phyloP scores from a whole-genome alignment of 768 basidiomycete genomes.

The Pseudohyphozyma bogoriensis region DNA sequence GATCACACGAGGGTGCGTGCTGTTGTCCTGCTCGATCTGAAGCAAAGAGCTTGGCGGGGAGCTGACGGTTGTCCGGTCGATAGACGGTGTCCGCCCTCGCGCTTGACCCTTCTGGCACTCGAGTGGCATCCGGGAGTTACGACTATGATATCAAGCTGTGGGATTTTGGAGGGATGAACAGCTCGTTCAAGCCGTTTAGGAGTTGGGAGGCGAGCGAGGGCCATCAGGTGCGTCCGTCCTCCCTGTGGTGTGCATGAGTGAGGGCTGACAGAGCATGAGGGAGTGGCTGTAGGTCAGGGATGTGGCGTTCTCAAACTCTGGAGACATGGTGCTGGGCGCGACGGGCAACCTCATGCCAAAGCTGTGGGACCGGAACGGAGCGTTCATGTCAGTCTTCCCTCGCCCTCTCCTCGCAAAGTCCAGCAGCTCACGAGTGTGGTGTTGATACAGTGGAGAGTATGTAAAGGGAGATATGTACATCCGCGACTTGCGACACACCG shows the following conservation, averaged over 20 bases:
- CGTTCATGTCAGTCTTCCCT: neutral
- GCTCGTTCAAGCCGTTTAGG: conserved; percentile 78
- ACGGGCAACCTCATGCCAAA: conserved; percentile 80
- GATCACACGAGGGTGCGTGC: conserved; percentile 67
- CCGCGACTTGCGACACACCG: conserved; percentile 97
- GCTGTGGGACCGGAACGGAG: conserved; percentile 82
- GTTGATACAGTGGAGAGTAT: conserved; percentile 43
- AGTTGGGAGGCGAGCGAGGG: conserved; percentile 64
- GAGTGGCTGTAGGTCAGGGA: conserved; percentile 62
- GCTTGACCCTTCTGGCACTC: conserved; percentile 86
- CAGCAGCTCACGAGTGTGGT: conserved; percentile 34
- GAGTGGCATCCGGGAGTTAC: conserved; percentile 80
- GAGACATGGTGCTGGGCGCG: conserved; percentile 74
- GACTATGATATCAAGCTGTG: conserved; percentile 98
- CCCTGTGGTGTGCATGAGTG: neutral
- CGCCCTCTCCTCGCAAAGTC: neutral
- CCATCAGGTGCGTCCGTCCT: conserved; percentile 10
- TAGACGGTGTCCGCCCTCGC: conserved; percentile 78
- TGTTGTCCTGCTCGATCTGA: neutral
- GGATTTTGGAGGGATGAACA: conserved; percentile 98
- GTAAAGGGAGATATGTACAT: conserved; percentile 97
- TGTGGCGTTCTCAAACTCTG: conserved; percentile 76
- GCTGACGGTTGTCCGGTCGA: neutral
- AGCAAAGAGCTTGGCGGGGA: no score
- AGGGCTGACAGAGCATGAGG: neutral